A percentile compares a stretch with the other conserved stretches of the same genome.
Evolutionary conservation across 2,329 filamentous ascomycete species (phyloP).

Genomic region (Cytospora schulzeri): DNA sequence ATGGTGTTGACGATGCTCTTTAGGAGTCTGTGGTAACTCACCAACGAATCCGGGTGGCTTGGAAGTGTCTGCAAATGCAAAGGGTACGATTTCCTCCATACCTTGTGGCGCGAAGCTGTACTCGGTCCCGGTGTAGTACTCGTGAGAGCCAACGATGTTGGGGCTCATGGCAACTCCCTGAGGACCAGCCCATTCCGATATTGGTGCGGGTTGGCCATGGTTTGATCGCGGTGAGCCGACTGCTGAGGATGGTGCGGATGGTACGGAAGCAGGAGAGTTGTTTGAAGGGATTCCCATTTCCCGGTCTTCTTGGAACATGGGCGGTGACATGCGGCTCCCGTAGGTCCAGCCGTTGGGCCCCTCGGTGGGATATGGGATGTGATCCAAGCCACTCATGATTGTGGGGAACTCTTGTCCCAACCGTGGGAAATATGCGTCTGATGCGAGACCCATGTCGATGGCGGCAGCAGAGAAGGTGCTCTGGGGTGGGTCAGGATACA

Average conservation of each 20-base stretch:
- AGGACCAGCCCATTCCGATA: constrained; percentile 60
- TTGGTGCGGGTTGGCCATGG: constrained; percentile 57
- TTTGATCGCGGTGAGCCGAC: constrained; percentile 68
- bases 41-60: constrained; percentile 57
- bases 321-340: constrained; percentile 50
- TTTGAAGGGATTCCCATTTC: constrained; percentile 55
- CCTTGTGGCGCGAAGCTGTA: constrained; percentile 55
- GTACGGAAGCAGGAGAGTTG: constrained; percentile 62
- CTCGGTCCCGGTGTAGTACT: constrained; percentile 54
- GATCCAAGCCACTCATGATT: constrained; percentile 48
- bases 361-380: constrained; percentile 50
- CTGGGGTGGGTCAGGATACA: constrained; percentile 49
- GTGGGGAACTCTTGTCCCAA: constrained; percentile 44
- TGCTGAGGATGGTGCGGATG: constrained; percentile 67
- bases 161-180: constrained; percentile 63
- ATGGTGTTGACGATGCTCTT: constrained; percentile 26
- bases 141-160: constrained; percentile 62
- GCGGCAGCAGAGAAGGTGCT: constrained; percentile 44
- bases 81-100: constrained; percentile 54
- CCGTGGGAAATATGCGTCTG: constrained; percentile 49
- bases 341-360: constrained; percentile 46
- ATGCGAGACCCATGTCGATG: constrained; percentile 52
- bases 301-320: constrained; percentile 52
- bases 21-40: constrained; percentile 51
- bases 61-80: constrained; percentile 48